Evolutionary conservation across 192 early-diverging fungal species (phyloP), one percentile per base, ranked within the genome.

Genomic region (Coemansia sp.): DNA sequence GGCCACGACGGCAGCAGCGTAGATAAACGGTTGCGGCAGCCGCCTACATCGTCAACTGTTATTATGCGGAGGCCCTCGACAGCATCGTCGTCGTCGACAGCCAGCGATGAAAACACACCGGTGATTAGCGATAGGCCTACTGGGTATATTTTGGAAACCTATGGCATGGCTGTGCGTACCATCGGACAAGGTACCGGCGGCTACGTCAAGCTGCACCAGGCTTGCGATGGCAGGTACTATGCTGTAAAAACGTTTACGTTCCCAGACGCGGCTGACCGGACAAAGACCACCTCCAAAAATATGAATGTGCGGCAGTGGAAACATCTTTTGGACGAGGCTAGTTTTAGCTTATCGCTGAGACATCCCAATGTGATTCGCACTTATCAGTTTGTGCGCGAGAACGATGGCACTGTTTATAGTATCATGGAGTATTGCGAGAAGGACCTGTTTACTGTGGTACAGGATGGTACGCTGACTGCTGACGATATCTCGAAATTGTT

Each of bases 391-490:
- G 84, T 93, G 56, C 81, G 87, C 64, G 90, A 91, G 69, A 72
- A 80, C 30, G 79, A 84, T 60, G 77, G 82, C 52, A 77, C 72
- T 28, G 87, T 86, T 55, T 92, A 88, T 68, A 84, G 89, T 73
- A 87, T 92, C 54, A 91, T 93, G 94, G 96, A 98, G 82, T 96
- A 92, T 85, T 92, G 91, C 58, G 89, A 89, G 58, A 89, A 89
- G 49, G 96, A 98, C 68, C 72, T 98, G 69, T 98, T 90, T 64
- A 84, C 84, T 0, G 77, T 89, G 0, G 95, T 98, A 10, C 89
- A 91, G 79, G 83, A 80, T 12, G 90, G 90, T 20, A 52, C 80
- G 51, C 84, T 97, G 86, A 86, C 85, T 5, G 79, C 85, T 1
- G 82, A 84, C 29, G 92, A 95, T 60, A 88, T 93, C 62, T 87